phyloP scores from a whole-genome alignment of 768 basidiomycete genomes.

The Arthromyces matolae region DNA sequence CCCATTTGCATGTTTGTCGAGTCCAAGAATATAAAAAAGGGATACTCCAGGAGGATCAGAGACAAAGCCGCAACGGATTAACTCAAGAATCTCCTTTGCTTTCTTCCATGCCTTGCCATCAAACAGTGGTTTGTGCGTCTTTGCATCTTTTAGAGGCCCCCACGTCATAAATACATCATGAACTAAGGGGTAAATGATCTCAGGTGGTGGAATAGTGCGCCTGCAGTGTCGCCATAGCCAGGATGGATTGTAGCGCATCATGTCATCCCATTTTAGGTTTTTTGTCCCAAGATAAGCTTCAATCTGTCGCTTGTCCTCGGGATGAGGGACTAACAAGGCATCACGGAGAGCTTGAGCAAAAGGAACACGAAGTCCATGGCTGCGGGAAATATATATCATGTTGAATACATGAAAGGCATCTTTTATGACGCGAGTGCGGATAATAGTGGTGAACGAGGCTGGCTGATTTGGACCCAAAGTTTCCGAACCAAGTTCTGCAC shows the following conservation, averaged over 20 bases:
- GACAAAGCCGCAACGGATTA: conserved; percentile 7
- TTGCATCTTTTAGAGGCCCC: conserved; percentile 25
- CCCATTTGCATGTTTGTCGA: background rate
- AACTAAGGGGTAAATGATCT: conserved; percentile 19
- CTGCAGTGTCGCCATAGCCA: conserved; percentile 18
- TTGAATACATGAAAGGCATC: conserved; percentile 29
- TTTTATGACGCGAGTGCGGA: conserved; percentile 23
- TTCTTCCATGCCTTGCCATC: conserved; percentile 20
- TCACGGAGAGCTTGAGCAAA: conserved; percentile 20
- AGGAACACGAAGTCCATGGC: conserved; percentile 22
- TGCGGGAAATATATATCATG: conserved; percentile 23
- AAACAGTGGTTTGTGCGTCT: conserved; percentile 20
- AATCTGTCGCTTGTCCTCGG: conserved; percentile 13
- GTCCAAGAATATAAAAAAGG: background rate
- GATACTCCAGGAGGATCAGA: conserved; percentile 5
- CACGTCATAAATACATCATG: conserved; percentile 18
- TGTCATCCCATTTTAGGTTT: background rate
- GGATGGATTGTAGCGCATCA: background rate
- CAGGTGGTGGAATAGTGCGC: conserved; percentile 22
- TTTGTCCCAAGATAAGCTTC: background rate
- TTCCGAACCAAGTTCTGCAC: background rate
- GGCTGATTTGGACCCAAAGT: background rate
- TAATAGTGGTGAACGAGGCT: background rate
- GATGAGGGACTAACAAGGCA: conserved; percentile 23
- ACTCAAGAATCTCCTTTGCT: conserved; percentile 18